Percentiles rank a stretch among this genome's conserved stretches.
Conservation (phyloP, 2,329 filamentous ascomycete species). For the Mariannaea sp. region DNA sequence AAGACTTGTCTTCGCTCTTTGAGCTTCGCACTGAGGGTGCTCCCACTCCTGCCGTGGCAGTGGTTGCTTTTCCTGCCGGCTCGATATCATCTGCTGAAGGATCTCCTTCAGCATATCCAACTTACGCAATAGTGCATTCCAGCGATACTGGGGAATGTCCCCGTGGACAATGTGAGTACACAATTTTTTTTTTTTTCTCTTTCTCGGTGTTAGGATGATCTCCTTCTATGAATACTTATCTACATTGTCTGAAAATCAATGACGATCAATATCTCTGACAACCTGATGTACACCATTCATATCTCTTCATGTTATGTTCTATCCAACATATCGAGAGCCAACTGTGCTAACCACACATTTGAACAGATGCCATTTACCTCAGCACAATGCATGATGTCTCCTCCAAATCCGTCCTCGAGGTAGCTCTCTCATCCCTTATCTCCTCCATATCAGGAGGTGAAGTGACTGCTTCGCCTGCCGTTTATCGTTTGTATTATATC, state of each 20-base stretch:
- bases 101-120: conserved; percentile 49
- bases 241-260: conserved; percentile 98
- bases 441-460: conserved; percentile 37
- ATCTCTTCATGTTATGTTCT: conserved; percentile 19
- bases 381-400: conserved; percentile 43
- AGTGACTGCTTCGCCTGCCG: conserved; percentile 34
- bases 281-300: conserved; percentile 69
- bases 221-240: conserved; percentile 91
- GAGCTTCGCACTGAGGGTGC: conserved; percentile 73
- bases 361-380: conserved; percentile 44
- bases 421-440: conserved; percentile 51
- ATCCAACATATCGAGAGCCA: conserved; percentile 6
- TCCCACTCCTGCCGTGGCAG: conserved; percentile 73
- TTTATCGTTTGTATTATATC: conserved; percentile 63
- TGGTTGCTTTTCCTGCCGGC: conserved; percentile 67
- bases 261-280: conserved; percentile 89
- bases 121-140: conserved; percentile 75
- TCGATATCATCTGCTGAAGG: conserved; percentile 46
- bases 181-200: conserved; percentile 24
- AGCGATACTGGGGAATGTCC: conserved; percentile 94
- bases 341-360: conserved; percentile 41
- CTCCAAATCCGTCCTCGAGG: conserved; percentile 46
- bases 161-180: conserved; percentile 80
- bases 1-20: conserved; percentile 69
- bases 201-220: conserved; percentile 78